phyloP scores from a whole-genome alignment of 352 stramenopile species.

The Phytophthora podocarpi region DNA sequence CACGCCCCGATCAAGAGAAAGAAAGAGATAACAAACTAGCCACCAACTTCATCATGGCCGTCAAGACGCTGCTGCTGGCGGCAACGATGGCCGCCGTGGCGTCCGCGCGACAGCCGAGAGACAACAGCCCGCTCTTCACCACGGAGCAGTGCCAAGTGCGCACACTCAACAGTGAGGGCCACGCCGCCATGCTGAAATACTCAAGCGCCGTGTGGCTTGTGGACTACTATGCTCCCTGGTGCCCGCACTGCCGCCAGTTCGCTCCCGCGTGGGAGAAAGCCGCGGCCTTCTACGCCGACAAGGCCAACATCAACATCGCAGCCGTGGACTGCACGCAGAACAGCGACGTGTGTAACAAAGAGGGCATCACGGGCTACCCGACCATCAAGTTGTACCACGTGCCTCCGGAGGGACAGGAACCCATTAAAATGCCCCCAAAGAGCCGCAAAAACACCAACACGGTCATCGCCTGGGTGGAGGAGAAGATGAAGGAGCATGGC shows the following conservation, averaged over 20 bases:
- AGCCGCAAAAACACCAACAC: slow-evolving; percentile 50
- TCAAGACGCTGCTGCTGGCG: slow-evolving; percentile 26
- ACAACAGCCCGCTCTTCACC: slow-evolving; percentile 65
- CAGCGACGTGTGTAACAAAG: slow-evolving; percentile 53
- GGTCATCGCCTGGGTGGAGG: slow-evolving; percentile 76
- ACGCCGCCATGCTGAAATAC: slow-evolving; percentile 46
- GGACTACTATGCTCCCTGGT: slow-evolving; percentile 87
- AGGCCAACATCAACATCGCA: slow-evolving; percentile 55
- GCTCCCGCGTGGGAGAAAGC: slow-evolving; percentile 75
- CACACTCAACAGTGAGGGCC: slow-evolving; percentile 39
- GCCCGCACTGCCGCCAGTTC: slow-evolving; percentile 77
- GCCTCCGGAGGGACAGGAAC: slow-evolving; percentile 31
- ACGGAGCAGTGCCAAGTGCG: slow-evolving; percentile 61
- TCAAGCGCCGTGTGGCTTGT: slow-evolving; percentile 68
- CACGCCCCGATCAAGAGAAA: not conserved
- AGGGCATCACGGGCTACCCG: slow-evolving; percentile 72
- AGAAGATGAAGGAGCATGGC: slow-evolving; percentile 46
- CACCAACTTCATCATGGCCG: slow-evolving; percentile 5
- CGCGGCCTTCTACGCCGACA: slow-evolving; percentile 67
- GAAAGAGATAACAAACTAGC: not conserved
- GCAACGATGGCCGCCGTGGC: slow-evolving; percentile 3
- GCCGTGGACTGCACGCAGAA: slow-evolving; percentile 80
- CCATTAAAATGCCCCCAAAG: slow-evolving; percentile 45
- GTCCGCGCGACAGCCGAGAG: slow-evolving; percentile 9
- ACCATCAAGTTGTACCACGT: slow-evolving; percentile 76